A percentile compares a stretch with the other conserved stretches of the same genome.
phyloP scores from a whole-genome alignment of 2,329 filamentous ascomycete species.

The Sporothrix euskadiensis region DNA sequence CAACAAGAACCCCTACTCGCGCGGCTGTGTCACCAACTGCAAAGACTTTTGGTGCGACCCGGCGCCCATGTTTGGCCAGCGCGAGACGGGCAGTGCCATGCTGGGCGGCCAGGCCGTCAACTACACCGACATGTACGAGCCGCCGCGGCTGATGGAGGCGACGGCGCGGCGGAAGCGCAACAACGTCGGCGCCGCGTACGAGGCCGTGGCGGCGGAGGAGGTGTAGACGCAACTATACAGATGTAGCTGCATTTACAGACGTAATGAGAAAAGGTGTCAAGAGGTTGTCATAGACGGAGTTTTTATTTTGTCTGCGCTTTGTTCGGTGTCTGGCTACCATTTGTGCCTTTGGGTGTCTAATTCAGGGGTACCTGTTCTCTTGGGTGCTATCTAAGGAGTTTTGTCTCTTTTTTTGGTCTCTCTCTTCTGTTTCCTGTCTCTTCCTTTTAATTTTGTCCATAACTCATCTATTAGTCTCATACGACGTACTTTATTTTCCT shows the following conservation, averaged over 20 bases:
- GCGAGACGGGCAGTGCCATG: constrained; percentile 71
- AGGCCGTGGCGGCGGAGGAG: constrained; percentile 62
- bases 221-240: background rate
- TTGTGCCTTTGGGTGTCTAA: constrained; percentile 15
- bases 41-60: constrained; percentile 96
- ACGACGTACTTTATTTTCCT: background rate
- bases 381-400: constrained; percentile 12
- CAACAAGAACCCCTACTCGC: constrained; percentile 76
- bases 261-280: background rate
- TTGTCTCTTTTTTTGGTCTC: background rate
- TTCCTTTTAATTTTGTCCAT: background rate
- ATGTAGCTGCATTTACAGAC: background rate
- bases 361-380: background rate
- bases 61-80: constrained; percentile 73
- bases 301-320: background rate
- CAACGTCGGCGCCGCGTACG: constrained; percentile 59
- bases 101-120: constrained; percentile 79
- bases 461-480: too few relatives aligned
- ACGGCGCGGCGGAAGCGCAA: constrained; percentile 42
- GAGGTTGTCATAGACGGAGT: background rate
- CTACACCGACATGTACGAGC: constrained; percentile 88
- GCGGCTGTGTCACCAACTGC: constrained; percentile 84
- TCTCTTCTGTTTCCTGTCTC: background rate
- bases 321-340: background rate
- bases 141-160: constrained; percentile 67